phyloP scores from a whole-genome alignment of 305 asterid genomes.

The Salvia sclarea region DNA sequence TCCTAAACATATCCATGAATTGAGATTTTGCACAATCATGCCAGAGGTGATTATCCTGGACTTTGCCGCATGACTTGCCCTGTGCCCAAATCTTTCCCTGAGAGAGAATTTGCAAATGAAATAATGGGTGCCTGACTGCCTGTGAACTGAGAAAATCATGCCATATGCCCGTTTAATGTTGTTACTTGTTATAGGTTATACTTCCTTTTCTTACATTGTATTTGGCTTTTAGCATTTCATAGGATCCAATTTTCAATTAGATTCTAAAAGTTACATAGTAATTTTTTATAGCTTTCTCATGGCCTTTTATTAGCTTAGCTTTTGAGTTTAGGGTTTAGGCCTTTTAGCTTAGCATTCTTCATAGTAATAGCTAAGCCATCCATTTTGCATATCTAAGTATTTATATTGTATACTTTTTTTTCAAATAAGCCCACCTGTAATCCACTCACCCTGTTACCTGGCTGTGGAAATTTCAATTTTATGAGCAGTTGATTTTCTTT shows the following conservation, averaged over 20 bases:
- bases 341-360: background rate
- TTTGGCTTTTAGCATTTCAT: background rate
- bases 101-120: background rate
- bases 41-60: background rate
- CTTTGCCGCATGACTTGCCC: background rate
- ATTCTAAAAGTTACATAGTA: background rate
- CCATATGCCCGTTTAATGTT: background rate
- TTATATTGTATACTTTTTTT: background rate
- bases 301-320: conserved; percentile 3
- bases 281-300: background rate
- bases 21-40: background rate
- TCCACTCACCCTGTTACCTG: background rate
- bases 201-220: background rate
- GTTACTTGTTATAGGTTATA: background rate
- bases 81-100: background rate
- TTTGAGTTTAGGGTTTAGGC: too few relatives aligned
- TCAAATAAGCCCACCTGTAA: background rate
- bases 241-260: background rate
- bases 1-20: background rate
- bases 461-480: background rate
- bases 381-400: conserved; percentile 4
- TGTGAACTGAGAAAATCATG: background rate
- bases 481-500: background rate
- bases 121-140: background rate
- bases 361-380: background rate